Conservation (phyloP, 2,329 filamentous ascomycete genomes). For the Pseudogymnoascus sp. region DNA sequence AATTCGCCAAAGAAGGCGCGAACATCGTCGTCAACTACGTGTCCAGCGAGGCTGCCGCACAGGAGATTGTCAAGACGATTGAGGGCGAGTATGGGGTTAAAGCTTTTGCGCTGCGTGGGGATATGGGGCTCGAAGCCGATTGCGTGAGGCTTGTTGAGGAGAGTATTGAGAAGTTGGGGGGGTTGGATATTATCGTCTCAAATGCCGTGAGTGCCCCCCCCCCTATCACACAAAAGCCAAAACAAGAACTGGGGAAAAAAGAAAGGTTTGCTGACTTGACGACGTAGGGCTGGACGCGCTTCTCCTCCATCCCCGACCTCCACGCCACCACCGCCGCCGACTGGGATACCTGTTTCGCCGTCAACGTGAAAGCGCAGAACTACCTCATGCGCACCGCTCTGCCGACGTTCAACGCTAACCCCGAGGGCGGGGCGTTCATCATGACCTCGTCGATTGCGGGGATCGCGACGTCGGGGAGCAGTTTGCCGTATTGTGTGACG, state of each 20-base stretch:
- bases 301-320: slow-evolving; percentile 22
- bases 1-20: slow-evolving; percentile 55
- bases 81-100: slow-evolving; percentile 44
- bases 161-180: slow-evolving; percentile 49
- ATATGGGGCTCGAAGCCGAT: slow-evolving; percentile 49
- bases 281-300: slow-evolving; percentile 25
- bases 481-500: slow-evolving; percentile 30
- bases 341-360: slow-evolving; percentile 44
- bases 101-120: slow-evolving; percentile 48
- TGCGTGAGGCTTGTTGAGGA: slow-evolving; percentile 46
- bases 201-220: slow-evolving; percentile 47
- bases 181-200: slow-evolving; percentile 57
- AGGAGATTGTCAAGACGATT: slow-evolving; percentile 44
- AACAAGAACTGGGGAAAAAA: neutral
- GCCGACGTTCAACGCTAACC: slow-evolving; percentile 52
- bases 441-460: slow-evolving; percentile 58
- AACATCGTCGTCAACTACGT: slow-evolving; percentile 62
- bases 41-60: slow-evolving; percentile 47
- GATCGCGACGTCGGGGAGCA: slow-evolving; percentile 20
- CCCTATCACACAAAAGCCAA: too few species aligned
- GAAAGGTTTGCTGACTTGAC: neutral
- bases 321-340: slow-evolving; percentile 18
- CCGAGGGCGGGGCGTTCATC: slow-evolving; percentile 56
- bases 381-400: slow-evolving; percentile 49
- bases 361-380: slow-evolving; percentile 52